Evolutionary conservation across 2,329 filamentous ascomycete species (phyloP).

Genomic region (Podosphaera leucotricha): DNA sequence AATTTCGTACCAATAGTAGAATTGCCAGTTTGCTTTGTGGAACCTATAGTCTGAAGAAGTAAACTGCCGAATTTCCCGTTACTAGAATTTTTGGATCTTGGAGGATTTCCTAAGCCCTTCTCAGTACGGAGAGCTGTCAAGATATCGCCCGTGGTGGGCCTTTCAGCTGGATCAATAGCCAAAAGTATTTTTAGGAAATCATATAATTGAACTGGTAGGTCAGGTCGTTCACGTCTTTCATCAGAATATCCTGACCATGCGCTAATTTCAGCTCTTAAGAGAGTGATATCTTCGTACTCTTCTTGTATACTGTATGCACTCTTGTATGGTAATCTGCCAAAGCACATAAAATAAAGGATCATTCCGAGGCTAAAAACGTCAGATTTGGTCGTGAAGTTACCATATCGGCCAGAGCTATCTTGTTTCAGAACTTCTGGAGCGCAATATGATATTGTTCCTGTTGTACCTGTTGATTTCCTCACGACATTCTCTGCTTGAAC

Average conservation of each 20-base stretch:
- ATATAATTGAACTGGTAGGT: conserved; percentile 72
- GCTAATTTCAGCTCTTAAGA: conserved; percentile 64
- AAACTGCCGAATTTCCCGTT: conserved; percentile 9
- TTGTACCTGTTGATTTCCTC: conserved; percentile 77
- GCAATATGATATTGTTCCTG: conserved; percentile 92
- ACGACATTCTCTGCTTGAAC: conserved; percentile 65
- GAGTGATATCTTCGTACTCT: conserved; percentile 75
- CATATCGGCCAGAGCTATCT: conserved; percentile 46
- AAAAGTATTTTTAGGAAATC: conserved; percentile 60
- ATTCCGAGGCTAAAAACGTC: conserved; percentile 97
- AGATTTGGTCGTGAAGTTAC: conserved; percentile 90
- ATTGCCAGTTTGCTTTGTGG: conserved; percentile 11
- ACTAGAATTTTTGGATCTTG: conserved; percentile 10
- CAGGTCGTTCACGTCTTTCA: conserved; percentile 47
- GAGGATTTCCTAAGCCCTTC: conserved; percentile 13
- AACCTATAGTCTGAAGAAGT: conserved; percentile 15
- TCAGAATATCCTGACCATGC: conserved; percentile 73
- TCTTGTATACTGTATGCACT: conserved; percentile 71
- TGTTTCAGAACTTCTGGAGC: conserved; percentile 73
- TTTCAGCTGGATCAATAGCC: conserved; percentile 47
- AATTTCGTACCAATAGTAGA: conserved; percentile 10
- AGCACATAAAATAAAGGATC: conserved; percentile 97
- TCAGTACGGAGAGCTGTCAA: conserved; percentile 21
- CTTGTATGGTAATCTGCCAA: conserved; percentile 63
- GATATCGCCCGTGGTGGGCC: conserved; percentile 73